Evolutionary conservation across 1,284 basidiomycete species (phyloP).

Genomic region (Athelia psychrophila): DNA sequence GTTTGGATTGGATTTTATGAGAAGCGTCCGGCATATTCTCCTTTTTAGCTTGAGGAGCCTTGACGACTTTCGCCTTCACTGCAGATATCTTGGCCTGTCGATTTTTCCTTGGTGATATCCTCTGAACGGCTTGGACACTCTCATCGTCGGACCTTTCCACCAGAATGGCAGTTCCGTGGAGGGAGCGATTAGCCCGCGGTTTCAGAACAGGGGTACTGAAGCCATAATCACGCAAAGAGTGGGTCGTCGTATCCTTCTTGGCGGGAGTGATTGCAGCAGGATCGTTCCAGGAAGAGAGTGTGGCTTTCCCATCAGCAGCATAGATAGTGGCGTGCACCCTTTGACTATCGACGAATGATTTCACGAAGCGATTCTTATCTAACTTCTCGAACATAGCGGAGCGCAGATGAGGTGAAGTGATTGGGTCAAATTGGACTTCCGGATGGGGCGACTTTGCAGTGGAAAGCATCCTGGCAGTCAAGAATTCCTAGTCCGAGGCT

Average conservation of each 20-base stretch:
- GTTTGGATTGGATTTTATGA: constrained; percentile 8
- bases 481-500: too few relatives aligned
- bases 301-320: constrained; percentile 36
- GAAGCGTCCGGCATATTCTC: constrained; percentile 27
- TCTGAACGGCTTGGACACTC: not conserved
- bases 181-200: constrained; percentile 32
- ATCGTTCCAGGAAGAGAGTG: constrained; percentile 27
- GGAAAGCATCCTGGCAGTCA: too few relatives aligned
- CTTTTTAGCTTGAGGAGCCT: constrained; percentile 31
- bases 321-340: constrained; percentile 40
- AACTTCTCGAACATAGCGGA: constrained; percentile 18
- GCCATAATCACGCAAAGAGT: constrained; percentile 25
- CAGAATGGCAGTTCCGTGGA: not conserved
- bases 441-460: not conserved
- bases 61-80: constrained; percentile 6
- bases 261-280: not conserved
- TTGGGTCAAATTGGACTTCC: not conserved
- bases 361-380: constrained; percentile 42
- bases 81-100: too few relatives aligned
- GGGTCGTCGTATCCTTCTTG: constrained; percentile 9
- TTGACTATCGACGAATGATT: constrained; percentile 50
- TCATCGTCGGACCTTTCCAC: not conserved
- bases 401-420: constrained; percentile 2
- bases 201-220: constrained; percentile 62
- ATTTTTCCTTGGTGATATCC: too few relatives aligned